phyloP scores from a whole-genome alignment of 2,329 filamentous ascomycete species.

The Penicillium decumbens region DNA sequence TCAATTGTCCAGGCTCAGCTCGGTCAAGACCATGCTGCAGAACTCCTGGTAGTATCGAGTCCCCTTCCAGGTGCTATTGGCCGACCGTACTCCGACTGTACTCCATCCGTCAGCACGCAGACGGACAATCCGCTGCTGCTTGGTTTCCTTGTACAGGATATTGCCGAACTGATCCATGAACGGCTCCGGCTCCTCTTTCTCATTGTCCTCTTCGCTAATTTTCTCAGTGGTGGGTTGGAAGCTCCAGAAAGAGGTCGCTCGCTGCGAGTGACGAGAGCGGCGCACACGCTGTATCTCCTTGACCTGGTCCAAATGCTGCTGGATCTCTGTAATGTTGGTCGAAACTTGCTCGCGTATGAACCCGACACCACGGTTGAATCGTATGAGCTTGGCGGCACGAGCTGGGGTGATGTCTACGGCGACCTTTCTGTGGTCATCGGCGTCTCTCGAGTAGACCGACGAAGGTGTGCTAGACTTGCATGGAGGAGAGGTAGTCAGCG shows the following conservation, averaged over 20 bases:
- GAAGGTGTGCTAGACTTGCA: background rate
- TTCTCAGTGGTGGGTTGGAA: constrained; percentile 26
- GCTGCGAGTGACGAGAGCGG: constrained; percentile 25
- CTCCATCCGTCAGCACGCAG: constrained; percentile 36
- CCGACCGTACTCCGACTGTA: constrained; percentile 34
- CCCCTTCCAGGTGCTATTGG: constrained; percentile 35
- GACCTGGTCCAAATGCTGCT: constrained; percentile 25
- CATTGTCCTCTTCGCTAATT: background rate
- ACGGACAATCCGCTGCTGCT: constrained; percentile 32
- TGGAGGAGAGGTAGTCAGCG: background rate
- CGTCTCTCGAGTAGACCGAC: background rate
- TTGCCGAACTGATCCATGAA: constrained; percentile 17
- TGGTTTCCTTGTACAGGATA: constrained; percentile 28
- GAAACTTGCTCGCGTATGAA: constrained; percentile 27
- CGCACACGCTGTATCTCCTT: constrained; percentile 24
- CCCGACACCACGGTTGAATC: constrained; percentile 25
- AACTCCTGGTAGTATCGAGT: constrained; percentile 36
- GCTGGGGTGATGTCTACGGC: background rate
- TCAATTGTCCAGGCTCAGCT: constrained; percentile 29
- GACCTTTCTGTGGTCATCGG: background rate
- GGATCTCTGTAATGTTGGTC: constrained; percentile 26
- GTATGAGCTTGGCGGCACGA: constrained; percentile 8
- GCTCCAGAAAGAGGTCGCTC: constrained; percentile 39
- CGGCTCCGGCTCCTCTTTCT: constrained; percentile 1
- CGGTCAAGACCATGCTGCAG: constrained; percentile 35